phyloP scores from a whole-genome alignment of 371 early-diverging fungal genomes.

The Rhizopus delemar region DNA sequence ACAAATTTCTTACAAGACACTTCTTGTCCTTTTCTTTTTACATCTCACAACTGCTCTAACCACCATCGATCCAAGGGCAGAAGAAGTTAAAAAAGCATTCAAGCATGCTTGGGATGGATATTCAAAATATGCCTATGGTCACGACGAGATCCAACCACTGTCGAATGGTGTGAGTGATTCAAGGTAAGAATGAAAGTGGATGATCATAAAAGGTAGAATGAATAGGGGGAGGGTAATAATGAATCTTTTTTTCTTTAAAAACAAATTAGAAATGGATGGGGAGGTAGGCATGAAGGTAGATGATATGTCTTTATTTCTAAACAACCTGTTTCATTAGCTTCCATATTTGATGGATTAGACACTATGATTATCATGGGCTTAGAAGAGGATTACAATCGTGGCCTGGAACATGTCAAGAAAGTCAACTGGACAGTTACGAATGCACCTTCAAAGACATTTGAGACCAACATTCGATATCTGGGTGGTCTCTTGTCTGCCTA shows the following conservation, averaged over 20 bases:
- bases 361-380: constrained; percentile 83
- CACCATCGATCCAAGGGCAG: constrained; percentile 7
- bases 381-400: constrained; percentile 69
- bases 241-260: background rate
- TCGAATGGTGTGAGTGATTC: constrained; percentile 54
- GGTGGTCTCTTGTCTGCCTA: constrained; percentile 72
- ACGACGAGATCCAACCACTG: constrained; percentile 59
- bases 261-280: constrained; percentile 47
- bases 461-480: constrained; percentile 75
- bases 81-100: constrained; percentile 54
- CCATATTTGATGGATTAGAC: constrained; percentile 85
- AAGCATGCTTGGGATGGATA: constrained; percentile 82
- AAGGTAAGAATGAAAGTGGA: constrained; percentile 54
- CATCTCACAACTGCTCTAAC: background rate
- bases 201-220: constrained; percentile 21
- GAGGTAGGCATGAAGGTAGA: constrained; percentile 31
- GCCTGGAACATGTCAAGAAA: constrained; percentile 59
- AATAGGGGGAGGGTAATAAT: background rate
- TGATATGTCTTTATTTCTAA: constrained; percentile 1
- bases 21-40: constrained; percentile 1
- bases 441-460: constrained; percentile 59
- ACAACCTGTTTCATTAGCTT: constrained; percentile 44
- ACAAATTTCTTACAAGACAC: constrained; percentile 1
- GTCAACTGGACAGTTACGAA: constrained; percentile 36
- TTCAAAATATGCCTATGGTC: constrained; percentile 57